These are phyloP conservation scores for Cystobasidiaceae sp. DNA, from an alignment of 1,284 basidiomycete species.

Conservation along the genomic window DNA sequence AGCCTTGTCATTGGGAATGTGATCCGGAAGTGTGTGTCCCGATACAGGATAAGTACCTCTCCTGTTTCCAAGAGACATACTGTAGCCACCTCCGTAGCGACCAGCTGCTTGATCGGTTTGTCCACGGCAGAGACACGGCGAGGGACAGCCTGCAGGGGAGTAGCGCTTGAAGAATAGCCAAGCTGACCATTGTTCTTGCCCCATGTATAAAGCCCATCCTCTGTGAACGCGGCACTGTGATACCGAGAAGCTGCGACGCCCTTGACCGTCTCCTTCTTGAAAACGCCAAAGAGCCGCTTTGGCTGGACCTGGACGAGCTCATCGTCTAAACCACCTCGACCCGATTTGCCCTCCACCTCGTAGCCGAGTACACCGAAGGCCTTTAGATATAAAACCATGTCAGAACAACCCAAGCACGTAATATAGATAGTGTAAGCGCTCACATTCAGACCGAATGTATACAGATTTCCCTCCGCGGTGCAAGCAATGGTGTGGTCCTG, in stretches of 20 bases:
- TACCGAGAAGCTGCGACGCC: constrained; percentile 85
- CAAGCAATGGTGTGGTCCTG: constrained; percentile 91
- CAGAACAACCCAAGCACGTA: too few species aligned
- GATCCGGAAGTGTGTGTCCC: constrained; percentile 69
- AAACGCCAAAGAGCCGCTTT: constrained; percentile 65
- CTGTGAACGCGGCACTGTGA: constrained; percentile 85
- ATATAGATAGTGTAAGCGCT: too few species aligned
- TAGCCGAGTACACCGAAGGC: constrained; percentile 70
- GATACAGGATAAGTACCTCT: constrained; percentile 79
- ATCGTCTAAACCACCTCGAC: constrained; percentile 32
- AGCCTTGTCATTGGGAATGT: constrained; percentile 45
- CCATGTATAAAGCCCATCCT: constrained; percentile 83
- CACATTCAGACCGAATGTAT: constrained; percentile 79
- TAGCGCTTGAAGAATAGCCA: constrained; percentile 57
- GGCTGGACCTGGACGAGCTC: constrained; percentile 70
- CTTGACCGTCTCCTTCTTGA: constrained; percentile 72
- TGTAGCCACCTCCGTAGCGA: constrained; percentile 58
- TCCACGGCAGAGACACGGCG: constrained; percentile 74
- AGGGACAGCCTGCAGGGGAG: constrained; percentile 72
- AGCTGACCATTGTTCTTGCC: constrained; percentile 92
- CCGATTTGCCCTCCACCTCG: constrained; percentile 58
- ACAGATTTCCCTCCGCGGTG: constrained; percentile 71
- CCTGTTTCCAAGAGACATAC: constrained; percentile 65
- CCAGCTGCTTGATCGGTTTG: constrained; percentile 57
- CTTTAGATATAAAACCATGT: too few species aligned